Evolutionary conservation across 208 protist genomes (phyloP).

Genomic region (Leishmania major): DNA sequence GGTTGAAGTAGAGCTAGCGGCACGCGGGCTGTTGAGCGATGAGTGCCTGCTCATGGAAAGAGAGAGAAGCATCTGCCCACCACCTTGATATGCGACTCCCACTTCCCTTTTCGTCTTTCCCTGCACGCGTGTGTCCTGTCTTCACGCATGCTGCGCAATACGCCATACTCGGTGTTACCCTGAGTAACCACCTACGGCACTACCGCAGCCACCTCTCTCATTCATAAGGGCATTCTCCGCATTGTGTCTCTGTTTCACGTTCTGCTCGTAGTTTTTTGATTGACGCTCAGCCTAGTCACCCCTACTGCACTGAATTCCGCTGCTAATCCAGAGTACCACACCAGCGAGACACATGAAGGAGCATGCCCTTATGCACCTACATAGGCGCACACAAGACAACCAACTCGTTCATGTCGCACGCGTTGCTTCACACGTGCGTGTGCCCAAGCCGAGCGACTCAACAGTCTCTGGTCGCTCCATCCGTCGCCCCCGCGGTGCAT

Average conservation of each 20-base stretch:
- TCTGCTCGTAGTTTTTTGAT: neutral
- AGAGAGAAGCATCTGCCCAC: neutral
- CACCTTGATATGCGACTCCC: neutral
- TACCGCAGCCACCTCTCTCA: neutral
- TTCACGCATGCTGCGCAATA: neutral
- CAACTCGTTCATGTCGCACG: neutral
- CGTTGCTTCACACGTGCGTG: neutral
- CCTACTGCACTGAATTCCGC: neutral
- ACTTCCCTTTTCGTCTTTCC: neutral
- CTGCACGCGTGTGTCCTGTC: neutral
- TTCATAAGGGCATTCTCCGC: neutral
- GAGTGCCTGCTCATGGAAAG: neutral
- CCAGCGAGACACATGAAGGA: neutral
- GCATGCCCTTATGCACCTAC: neutral
- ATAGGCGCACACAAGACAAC: neutral
- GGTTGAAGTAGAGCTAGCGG: neutral
- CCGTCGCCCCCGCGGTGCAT: neutral
- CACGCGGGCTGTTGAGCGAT: neutral
- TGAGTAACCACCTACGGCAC: neutral
- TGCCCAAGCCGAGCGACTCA: neutral
- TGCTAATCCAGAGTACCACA: neutral
- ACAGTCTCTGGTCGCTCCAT: neutral
- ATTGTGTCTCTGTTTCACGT: neutral
- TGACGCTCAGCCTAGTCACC: neutral
- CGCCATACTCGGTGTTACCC: neutral